These are phyloP conservation scores for Saccharum officinarum DNA, from an alignment of 176 grass and related monocot species.

Conservation along the genomic window DNA sequence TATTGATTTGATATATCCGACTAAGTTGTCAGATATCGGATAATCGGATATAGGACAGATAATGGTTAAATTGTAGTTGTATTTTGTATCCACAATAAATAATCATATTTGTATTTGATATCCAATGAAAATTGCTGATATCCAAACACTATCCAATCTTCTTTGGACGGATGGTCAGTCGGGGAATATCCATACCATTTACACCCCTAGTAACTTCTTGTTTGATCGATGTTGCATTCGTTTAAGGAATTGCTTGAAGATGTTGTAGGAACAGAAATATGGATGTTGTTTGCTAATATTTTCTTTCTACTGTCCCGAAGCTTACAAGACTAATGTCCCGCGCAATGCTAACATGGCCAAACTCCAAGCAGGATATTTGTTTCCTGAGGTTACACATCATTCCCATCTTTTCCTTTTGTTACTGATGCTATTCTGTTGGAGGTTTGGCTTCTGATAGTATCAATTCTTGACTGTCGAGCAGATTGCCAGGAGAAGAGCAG, in stretches of 20 bases:
- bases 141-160: not conserved
- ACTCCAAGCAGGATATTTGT: slow-evolving; percentile 75
- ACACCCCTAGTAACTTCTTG: not conserved
- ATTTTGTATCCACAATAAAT: not conserved
- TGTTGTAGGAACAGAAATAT: not conserved
- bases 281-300: not conserved
- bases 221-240: not conserved
- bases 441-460: slow-evolving; percentile 10
- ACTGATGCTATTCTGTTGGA: not conserved
- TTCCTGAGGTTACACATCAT: slow-evolving; percentile 62
- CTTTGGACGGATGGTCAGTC: not conserved
- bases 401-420: not conserved
- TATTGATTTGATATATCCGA: not conserved
- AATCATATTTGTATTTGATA: not conserved
- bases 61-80: not conserved
- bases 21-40: not conserved
- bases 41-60: not conserved
- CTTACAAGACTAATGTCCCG: slow-evolving; percentile 79
- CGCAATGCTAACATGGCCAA: slow-evolving; percentile 81
- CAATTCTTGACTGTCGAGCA: slow-evolving; percentile 19
- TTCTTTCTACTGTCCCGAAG: slow-evolving; percentile 45
- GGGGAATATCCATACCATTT: not conserved
- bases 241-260: not conserved
- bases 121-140: not conserved
- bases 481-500: slow-evolving; percentile 86